Percentiles rank a stretch among this genome's conserved stretches.
These are phyloP conservation scores for Orobanche coerulescens DNA, from an alignment of 257 asterid genomes.

Conservation along the genomic window DNA sequence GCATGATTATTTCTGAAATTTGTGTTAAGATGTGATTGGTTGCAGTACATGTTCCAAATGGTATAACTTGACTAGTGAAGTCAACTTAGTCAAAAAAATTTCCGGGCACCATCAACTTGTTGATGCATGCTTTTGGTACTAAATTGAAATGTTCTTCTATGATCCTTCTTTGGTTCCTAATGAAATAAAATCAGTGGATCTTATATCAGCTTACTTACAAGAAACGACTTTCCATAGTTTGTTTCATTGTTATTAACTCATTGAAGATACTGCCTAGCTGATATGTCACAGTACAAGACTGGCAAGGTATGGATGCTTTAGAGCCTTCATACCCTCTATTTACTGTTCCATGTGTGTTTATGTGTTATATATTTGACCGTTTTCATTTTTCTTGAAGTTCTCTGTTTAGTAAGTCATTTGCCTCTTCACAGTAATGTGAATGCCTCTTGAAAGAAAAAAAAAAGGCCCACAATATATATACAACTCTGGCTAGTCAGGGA, in stretches of 20 bases:
- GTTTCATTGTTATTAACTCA: slow-evolving; percentile 32
- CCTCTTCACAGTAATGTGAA: neutral
- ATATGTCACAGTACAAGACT: slow-evolving; percentile 87
- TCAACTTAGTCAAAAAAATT: neutral
- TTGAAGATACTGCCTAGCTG: slow-evolving; percentile 91
- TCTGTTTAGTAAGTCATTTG: neutral
- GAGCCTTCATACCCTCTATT: slow-evolving; percentile 1
- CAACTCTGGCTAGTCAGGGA: neutral
- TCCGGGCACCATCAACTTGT: neutral
- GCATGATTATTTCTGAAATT: neutral
- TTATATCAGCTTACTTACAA: too few species aligned
- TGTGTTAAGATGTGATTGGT: too few species aligned
- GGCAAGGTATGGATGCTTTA: slow-evolving; percentile 60
- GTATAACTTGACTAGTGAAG: neutral
- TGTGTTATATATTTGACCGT: slow-evolving; percentile 2
- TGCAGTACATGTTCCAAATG: too few species aligned
- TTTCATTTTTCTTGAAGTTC: neutral
- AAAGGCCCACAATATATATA: slow-evolving; percentile 5
- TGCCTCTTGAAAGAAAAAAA: neutral
- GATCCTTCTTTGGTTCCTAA: slow-evolving; percentile 2
- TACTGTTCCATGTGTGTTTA: slow-evolving; percentile 6
- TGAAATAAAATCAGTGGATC: slow-evolving; percentile 14
- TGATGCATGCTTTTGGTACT: slow-evolving; percentile 2
- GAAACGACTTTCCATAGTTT: too few species aligned
- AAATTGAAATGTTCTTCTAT: neutral